Evolutionary conservation across 1,284 basidiomycete genomes (phyloP), one percentile per base, ranked within the genome.

Genomic region (Cutaneotrichosporon mucoides): DNA sequence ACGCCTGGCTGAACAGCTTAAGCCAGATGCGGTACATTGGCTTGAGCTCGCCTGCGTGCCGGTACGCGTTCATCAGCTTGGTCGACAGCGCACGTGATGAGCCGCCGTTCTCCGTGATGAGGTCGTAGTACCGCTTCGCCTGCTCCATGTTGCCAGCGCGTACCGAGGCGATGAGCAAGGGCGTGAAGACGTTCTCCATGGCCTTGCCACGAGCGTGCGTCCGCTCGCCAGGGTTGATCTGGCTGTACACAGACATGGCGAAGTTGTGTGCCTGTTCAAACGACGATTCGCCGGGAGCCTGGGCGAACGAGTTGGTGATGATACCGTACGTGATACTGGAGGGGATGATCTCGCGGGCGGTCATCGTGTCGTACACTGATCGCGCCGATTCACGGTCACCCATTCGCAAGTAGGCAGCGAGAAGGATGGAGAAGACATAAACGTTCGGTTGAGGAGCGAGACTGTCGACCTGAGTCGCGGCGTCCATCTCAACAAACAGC

Each of bases 401-500:
- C 0, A 71, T 66, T 15, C 86, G 85, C 48, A 96, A 79, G 71
- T 87, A 88, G 1, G 87, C 90, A 15, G 85, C 82, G 79, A 98
- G 88, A 66, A 98, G 79, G 72, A 92, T 88, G n/a, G 91, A 92
- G 64, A 91, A 84, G 52, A 88, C 81, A 69, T 86, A 88, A 16
- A 77, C 69, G 57, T 79, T 76, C 1, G 81, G 74, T 41, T 54
- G 15, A 2, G 67, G 60, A 0, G 60, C 55, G 10, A 57, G 43
- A 1, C 55, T 51, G 44, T 78, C 69, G 66, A 76, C 74, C 12
- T 80, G 70, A 1, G 68, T 46, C 0, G 38, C 24, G 12, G 71
- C 66, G 63, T 87, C 84, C 83, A 93, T 85, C 71, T 88, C 83
- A 36, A 77, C 73, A 68, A 89, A 88, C 15, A 96, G 80, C 11